These are phyloP conservation scores for Coemansia sp. DNA, from an alignment of 192 early-diverging fungal species.

Conservation along the genomic window DNA sequence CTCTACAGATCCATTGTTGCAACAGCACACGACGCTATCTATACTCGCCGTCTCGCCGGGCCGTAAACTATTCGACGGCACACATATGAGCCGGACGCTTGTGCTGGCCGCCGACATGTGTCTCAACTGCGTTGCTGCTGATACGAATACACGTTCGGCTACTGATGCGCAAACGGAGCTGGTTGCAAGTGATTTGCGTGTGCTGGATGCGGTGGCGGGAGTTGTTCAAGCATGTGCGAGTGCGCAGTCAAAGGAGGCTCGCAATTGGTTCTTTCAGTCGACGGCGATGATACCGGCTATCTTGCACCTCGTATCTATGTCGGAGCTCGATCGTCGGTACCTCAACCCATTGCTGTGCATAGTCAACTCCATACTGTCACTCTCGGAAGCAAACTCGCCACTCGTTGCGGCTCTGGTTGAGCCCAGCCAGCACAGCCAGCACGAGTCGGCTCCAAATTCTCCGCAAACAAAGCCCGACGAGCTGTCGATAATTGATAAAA, in stretches of 20 bases:
- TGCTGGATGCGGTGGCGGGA: conserved; percentile 24
- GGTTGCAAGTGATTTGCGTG: conserved; percentile 17
- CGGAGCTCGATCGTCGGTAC: conserved; percentile 33
- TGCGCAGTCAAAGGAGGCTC: neutral
- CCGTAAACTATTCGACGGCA: conserved; percentile 42
- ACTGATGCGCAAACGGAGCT: too few relatives aligned
- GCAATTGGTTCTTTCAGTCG: conserved; percentile 8
- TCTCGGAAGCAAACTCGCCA: neutral
- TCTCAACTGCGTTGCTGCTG: conserved; percentile 29
- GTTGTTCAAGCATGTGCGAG: conserved; percentile 12
- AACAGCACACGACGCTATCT: conserved; percentile 6
- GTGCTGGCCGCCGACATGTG: conserved; percentile 35
- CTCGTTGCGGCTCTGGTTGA: neutral
- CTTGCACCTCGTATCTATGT: conserved; percentile 19
- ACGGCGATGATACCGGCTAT: conserved; percentile 20
- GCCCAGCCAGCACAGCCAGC: neutral
- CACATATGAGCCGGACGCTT: conserved; percentile 36
- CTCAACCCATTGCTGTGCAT: conserved; percentile 22
- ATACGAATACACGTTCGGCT: neutral
- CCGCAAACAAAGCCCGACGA: too few relatives aligned
- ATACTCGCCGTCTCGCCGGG: conserved; percentile 19
- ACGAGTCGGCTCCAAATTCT: neutral
- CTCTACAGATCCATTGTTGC: too few relatives aligned
- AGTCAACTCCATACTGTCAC: conserved; percentile 5
- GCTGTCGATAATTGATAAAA: conserved; percentile 20